Conservation (phyloP, 2,329 filamentous ascomycete genomes). For the Penicillium occitanis region DNA sequence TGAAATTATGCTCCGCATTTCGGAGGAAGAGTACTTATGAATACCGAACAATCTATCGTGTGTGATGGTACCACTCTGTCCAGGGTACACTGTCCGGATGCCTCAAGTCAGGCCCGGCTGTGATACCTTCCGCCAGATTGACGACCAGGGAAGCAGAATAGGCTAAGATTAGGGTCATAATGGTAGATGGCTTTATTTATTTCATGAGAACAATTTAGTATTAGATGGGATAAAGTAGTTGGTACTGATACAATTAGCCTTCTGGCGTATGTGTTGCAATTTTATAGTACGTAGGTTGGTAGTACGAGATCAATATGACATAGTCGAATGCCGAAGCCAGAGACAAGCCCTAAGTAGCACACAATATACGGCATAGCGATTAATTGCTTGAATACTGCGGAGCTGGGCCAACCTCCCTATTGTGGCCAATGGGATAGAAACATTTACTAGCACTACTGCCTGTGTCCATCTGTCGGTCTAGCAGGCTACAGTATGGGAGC, state of each 20-base stretch:
- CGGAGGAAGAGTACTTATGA: background rate
- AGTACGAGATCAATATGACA: no score
- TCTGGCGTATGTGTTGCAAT: background rate
- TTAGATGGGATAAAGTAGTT: background rate
- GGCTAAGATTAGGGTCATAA: background rate
- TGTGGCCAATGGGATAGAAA: no score
- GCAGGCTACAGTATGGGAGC: no score
- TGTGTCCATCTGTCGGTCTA: no score
- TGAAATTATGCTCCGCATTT: background rate
- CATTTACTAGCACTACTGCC: no score
- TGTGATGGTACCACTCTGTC: background rate
- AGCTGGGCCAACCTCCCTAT: no score
- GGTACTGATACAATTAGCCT: background rate
- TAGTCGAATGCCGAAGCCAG: no score
- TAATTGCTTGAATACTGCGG: no score
- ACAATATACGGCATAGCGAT: no score
- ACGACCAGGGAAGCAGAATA: background rate
- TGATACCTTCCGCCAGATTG: background rate
- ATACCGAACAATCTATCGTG: background rate
- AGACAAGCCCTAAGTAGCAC: no score
- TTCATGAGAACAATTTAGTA: background rate
- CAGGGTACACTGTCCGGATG: background rate
- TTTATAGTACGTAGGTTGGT: no score
- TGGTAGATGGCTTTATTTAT: background rate
- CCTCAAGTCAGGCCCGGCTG: background rate